Conservation (phyloP, 768 basidiomycete genomes). For the Fistulinella prunicolor region DNA sequence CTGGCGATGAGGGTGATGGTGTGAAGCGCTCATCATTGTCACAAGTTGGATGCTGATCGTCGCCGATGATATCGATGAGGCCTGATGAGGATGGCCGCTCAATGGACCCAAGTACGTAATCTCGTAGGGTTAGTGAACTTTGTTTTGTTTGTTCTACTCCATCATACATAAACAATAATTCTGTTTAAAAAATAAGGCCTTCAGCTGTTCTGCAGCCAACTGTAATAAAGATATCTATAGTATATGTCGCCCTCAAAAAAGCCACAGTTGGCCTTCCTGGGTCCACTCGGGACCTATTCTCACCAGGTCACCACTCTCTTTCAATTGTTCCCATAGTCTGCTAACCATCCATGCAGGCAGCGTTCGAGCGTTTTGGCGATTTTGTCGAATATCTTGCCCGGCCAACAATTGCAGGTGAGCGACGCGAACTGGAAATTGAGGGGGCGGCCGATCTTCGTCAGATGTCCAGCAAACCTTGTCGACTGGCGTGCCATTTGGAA, state of each 20-base stretch:
- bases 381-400: conserved; percentile 43
- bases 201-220: too few relatives aligned
- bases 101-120: too few relatives aligned
- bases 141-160: too few relatives aligned
- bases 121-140: too few relatives aligned
- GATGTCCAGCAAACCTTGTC: conserved; percentile 59
- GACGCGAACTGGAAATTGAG: not conserved
- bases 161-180: too few relatives aligned
- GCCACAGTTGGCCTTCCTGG: conserved; percentile 51
- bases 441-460: conserved; percentile 26
- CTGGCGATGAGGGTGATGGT: too few relatives aligned
- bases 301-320: conserved; percentile 46
- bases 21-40: too few relatives aligned
- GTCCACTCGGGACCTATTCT: conserved; percentile 69
- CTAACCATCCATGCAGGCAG: conserved; percentile 39
- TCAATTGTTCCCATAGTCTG: conserved; percentile 9
- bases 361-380: conserved; percentile 43
- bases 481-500: conserved; percentile 42
- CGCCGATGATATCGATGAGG: too few relatives aligned
- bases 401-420: conserved; percentile 40
- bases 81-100: too few relatives aligned
- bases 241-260: conserved; percentile 13
- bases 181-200: too few relatives aligned
- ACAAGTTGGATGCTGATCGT: too few relatives aligned
- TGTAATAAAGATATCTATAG: too few relatives aligned